These are phyloP conservation scores for Phytophthora litchii DNA, from an alignment of 352 stramenopile genomes.

Conservation along the genomic window DNA sequence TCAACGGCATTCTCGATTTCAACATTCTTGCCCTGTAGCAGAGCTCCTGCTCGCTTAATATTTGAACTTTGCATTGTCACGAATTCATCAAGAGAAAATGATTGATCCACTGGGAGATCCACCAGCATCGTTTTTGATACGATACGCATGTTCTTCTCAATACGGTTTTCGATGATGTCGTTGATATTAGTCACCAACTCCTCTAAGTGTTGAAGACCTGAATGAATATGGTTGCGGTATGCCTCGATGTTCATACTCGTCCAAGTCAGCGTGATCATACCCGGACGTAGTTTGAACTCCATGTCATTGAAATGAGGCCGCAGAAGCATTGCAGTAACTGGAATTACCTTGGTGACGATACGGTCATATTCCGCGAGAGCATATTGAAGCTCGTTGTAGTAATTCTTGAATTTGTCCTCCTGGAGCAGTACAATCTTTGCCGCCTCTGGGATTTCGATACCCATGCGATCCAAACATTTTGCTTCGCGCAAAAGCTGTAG, in stretches of 20 bases:
- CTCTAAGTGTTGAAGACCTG: conserved; percentile 95
- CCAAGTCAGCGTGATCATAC: conserved; percentile 99
- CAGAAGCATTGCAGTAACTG: conserved; percentile 95
- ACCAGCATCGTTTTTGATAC: conserved; percentile 98
- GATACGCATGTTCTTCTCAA: conserved; percentile 99
- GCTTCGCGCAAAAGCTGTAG: conserved; percentile 97
- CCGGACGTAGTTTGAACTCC: conserved; percentile 98
- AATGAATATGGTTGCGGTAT: conserved; percentile 95
- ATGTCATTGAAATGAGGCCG: conserved; percentile 99
- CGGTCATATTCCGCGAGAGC: conserved; percentile 97
- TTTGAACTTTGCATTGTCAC: conserved; percentile 96
- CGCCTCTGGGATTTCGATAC: conserved; percentile 97
- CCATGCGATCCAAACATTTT: conserved; percentile 98
- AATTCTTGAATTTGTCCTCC: conserved; percentile 99
- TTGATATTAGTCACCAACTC: conserved; percentile 99
- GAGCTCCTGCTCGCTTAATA: conserved; percentile 89
- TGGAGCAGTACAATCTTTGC: conserved; percentile 98
- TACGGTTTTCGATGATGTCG: conserved; percentile 99
- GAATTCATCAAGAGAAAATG: conserved; percentile 98
- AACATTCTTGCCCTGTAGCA: conserved; percentile 98
- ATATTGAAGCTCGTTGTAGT: conserved; percentile 98
- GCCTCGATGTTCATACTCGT: conserved; percentile 99
- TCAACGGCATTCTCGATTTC: conserved; percentile 98
- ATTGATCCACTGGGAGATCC: conserved; percentile 95
- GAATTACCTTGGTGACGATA: conserved; percentile 97